Evolutionary conservation across 352 stramenopile genomes (phyloP).

Genomic region (Hyaloperonospora brassicae): DNA sequence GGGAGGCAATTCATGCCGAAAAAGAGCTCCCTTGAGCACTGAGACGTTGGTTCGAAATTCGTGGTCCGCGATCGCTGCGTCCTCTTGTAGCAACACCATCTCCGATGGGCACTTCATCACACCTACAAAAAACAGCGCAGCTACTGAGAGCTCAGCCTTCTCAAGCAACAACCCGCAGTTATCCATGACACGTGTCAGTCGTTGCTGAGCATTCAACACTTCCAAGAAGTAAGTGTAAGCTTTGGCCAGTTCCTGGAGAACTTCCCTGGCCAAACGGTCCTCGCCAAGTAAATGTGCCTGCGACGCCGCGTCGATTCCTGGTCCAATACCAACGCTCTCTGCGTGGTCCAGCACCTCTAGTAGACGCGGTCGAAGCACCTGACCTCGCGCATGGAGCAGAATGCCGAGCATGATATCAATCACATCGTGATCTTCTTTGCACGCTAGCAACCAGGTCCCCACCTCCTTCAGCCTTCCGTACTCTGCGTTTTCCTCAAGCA

Average conservation of each 20-base stretch:
- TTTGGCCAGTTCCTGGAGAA: slow-evolving; percentile 57
- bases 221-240: slow-evolving; percentile 56
- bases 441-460: slow-evolving; percentile 56
- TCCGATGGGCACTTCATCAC: slow-evolving; percentile 14
- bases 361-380: slow-evolving; percentile 32
- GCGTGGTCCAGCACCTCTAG: slow-evolving; percentile 12
- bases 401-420: slow-evolving; percentile 67
- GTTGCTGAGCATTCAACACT: slow-evolving; percentile 29
- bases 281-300: slow-evolving; percentile 5
- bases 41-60: slow-evolving; percentile 24
- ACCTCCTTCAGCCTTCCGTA: slow-evolving; percentile 65
- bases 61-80: slow-evolving; percentile 13
- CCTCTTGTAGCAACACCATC: slow-evolving; percentile 21
- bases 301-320: not conserved
- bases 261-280: slow-evolving; percentile 2
- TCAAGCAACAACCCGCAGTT: slow-evolving; percentile 27
- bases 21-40: slow-evolving; percentile 26
- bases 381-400: slow-evolving; percentile 37
- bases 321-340: not conserved
- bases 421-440: slow-evolving; percentile 78
- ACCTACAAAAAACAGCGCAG: slow-evolving; percentile 32
- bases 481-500: slow-evolving; percentile 44
- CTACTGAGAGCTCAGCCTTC: slow-evolving; percentile 36
- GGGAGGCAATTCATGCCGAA: slow-evolving; percentile 24
- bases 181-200: slow-evolving; percentile 24